phyloP scores from a whole-genome alignment of 2,329 filamentous ascomycete genomes.

The Davidsoniella australis region DNA sequence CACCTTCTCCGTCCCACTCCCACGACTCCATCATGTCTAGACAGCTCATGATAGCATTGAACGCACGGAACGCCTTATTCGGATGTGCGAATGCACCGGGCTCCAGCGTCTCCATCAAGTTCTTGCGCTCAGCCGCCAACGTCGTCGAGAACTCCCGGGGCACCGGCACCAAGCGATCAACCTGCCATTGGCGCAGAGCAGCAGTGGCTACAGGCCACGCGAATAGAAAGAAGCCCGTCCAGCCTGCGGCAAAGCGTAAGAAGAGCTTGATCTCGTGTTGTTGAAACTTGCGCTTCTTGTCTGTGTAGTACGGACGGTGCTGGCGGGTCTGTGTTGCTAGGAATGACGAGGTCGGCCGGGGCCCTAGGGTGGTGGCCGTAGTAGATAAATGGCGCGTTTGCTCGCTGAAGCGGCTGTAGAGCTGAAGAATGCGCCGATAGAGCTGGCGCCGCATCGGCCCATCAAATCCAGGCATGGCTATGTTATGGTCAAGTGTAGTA shows the following conservation, averaged over 20 bases:
- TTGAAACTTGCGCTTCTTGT: conserved; percentile 53
- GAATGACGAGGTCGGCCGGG: conserved; percentile 33
- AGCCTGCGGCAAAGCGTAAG: conserved; percentile 31
- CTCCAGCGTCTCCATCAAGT: conserved; percentile 9
- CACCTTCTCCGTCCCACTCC: conserved; percentile 9
- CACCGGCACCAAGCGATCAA: conserved; percentile 10
- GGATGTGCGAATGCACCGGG: conserved; percentile 1
- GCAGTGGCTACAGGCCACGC: conserved; percentile 4
- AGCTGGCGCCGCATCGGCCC: conserved; percentile 10
- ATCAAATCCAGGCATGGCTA: no score
- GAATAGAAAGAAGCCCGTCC: conserved; percentile 6
- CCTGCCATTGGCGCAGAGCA: conserved; percentile 7
- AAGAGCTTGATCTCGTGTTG: conserved; percentile 54
- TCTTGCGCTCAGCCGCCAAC: neutral
- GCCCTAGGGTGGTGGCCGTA: conserved; percentile 18
- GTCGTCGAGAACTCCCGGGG: conserved; percentile 6
- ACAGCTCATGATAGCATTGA: conserved; percentile 1
- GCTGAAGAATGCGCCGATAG: conserved; percentile 14
- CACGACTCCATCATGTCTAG: conserved; percentile 9
- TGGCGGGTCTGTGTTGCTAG: conserved; percentile 31
- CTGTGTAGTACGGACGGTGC: conserved; percentile 55
- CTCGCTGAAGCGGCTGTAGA: conserved; percentile 6
- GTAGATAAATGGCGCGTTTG: conserved; percentile 37
- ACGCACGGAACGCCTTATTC: conserved; percentile 4
- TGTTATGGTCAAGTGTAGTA: no score